Conservation (phyloP, 768 basidiomycete species). For the Gyrodon lividus region DNA sequence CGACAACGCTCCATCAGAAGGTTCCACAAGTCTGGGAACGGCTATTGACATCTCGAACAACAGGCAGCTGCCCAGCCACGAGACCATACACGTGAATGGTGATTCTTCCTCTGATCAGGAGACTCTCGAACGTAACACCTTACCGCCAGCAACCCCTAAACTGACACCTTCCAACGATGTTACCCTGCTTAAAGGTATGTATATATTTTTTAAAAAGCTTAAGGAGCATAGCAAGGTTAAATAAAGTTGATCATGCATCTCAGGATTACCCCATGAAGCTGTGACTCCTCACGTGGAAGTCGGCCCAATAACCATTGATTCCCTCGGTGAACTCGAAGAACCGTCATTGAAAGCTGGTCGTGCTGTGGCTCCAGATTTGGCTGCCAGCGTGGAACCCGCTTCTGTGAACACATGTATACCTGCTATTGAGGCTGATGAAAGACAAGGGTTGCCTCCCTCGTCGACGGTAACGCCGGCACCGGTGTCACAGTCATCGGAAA, state of each 20-base stretch:
- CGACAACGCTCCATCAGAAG: constrained; percentile 17
- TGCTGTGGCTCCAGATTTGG: constrained; percentile 2
- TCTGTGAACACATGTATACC: constrained; percentile 9
- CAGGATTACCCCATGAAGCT: constrained; percentile 14
- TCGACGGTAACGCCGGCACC: constrained; percentile 13
- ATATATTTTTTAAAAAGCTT: not conserved
- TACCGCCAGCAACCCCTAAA: constrained; percentile 10
- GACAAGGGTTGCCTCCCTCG: constrained; percentile 8
- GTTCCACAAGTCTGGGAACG: constrained; percentile 19
- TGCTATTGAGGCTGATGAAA: constrained; percentile 6
- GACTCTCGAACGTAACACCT: constrained; percentile 12
- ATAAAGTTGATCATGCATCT: constrained; percentile 11
- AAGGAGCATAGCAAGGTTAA: not conserved
- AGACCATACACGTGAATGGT: constrained; percentile 21
- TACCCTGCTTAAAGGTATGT: constrained; percentile 17
- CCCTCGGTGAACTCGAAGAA: constrained; percentile 7
- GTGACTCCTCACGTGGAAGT: constrained; percentile 13
- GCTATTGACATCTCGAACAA: constrained; percentile 10
- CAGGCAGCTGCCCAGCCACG: constrained; percentile 22
- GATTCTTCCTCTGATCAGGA: constrained; percentile 12
- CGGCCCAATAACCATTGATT: constrained; percentile 4
- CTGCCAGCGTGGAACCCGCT: constrained; percentile 10
- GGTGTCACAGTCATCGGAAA: constrained; percentile 14
- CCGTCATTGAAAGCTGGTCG: constrained; percentile 5
- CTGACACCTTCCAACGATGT: constrained; percentile 6